Evolutionary conservation across 1,284 basidiomycete genomes (phyloP), one percentile per base, ranked within the genome.

Genomic region (Cutaneotrichosporon sp.): DNA sequence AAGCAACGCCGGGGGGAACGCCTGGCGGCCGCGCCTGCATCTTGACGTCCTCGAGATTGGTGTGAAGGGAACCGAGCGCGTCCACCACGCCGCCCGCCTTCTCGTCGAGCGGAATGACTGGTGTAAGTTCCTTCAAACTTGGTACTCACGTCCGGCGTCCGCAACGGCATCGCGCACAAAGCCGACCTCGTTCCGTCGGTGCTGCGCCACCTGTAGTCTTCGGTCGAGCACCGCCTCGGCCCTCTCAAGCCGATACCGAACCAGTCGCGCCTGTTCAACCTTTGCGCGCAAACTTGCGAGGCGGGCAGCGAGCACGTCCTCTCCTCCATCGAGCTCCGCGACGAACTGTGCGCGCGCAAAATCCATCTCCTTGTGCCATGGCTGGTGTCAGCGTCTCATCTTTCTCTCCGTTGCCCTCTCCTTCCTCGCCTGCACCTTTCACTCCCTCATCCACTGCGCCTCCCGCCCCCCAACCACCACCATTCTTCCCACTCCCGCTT

Each of bases 351-450:
- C 80, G 26, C 81, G 72, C 16, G 70, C 65, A 58, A 81, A 81
- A 68, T 82, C 80, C 5, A 81, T 67, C 5, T 72, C 77, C 30
- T 72, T 65, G 42, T 81, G 81, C 74, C 78, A 80, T 49, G 81
- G 81, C 81, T 81, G 58, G 0, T 1, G 60, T 68, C 30, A 68
- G 67, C 49, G 34, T 36, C 34, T 36, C 34, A 1, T 36, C 34
- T 8, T 36, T 5, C 34, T 26, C 26, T 26, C 26, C 26, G 26
- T 26, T 26, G 26, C 26, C 26, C 26, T 26, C 26, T 26, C 26
- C 3, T 26, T 26, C 26, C 26, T 26, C 26, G 26, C 26, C 26
- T 26, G 26, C 34, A 36, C 34, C 8, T 36, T 36, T 5, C 34
- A 9, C 34, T 13, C 34, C 30, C 5, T 2, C 7, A 7, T 57